Conservation (phyloP, 2,329 filamentous ascomycete genomes). For the Sarocladium oryzae region DNA sequence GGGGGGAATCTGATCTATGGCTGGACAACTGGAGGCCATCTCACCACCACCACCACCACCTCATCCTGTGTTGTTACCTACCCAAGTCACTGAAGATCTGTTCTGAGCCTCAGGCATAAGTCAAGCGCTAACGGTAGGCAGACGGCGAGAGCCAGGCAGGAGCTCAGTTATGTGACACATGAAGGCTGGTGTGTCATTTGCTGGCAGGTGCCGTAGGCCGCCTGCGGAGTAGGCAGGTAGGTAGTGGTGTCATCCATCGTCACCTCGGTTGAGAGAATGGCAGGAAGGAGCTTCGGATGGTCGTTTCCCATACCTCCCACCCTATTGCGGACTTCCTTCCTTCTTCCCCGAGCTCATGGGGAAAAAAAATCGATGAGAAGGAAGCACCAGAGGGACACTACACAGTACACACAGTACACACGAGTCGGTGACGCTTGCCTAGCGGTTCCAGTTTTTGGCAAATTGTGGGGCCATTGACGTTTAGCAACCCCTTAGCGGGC, state of each 20-base stretch:
- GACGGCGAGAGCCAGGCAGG: not conserved
- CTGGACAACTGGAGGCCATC: too few species aligned
- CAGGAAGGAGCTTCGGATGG: not conserved
- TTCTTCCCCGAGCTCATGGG: not conserved
- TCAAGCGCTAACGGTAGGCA: too few species aligned
- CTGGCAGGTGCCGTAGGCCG: not conserved
- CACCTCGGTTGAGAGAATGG: not conserved
- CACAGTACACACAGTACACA: not conserved
- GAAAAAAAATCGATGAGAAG: too few species aligned
- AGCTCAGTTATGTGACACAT: not conserved
- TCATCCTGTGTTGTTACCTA: too few species aligned
- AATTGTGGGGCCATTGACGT: not conserved
- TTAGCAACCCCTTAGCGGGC: not conserved
- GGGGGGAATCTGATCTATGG: not conserved
- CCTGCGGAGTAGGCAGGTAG: not conserved
- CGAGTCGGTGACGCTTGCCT: constrained; percentile 8
- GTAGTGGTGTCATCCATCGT: not conserved
- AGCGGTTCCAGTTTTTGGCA: not conserved
- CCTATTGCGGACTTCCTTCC: not conserved
- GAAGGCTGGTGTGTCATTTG: not conserved
- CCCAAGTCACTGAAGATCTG: too few species aligned
- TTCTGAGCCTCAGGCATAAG: not conserved
- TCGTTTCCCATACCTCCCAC: not conserved
- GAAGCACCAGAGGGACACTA: not conserved
- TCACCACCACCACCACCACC: too few species aligned